These are phyloP conservation scores for Neospermospora avenae DNA, from an alignment of 2,329 filamentous ascomycete genomes.

Conservation along the genomic window DNA sequence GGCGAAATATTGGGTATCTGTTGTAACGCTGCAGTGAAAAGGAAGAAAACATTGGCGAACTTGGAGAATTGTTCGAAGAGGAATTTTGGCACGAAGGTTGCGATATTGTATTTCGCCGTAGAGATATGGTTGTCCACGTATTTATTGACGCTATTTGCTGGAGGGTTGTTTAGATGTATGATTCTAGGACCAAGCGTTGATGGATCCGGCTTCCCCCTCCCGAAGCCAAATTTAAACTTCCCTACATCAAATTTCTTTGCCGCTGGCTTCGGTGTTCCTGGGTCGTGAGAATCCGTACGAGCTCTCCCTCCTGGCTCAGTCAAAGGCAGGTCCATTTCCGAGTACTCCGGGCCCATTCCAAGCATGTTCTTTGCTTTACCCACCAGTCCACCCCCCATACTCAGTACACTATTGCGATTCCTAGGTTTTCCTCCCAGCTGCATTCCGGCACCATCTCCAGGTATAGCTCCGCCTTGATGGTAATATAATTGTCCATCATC, in stretches of 20 bases:
- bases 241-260: conserved; percentile 62
- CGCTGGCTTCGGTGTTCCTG: conserved; percentile 41
- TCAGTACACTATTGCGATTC: conserved; percentile 85
- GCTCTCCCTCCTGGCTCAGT: conserved; percentile 67
- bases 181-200: conserved; percentile 87
- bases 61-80: conserved; percentile 98
- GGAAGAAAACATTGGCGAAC: conserved; percentile 98
- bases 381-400: conserved; percentile 80
- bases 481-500: conserved; percentile 80
- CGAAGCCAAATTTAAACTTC: conserved; percentile 92
- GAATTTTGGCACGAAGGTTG: conserved; percentile 95
- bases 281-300: conserved; percentile 42
- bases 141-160: conserved; percentile 83
- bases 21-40: conserved; percentile 92
- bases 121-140: conserved; percentile 97
- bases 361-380: conserved; percentile 87
- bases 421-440: conserved; percentile 53
- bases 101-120: conserved; percentile 93
- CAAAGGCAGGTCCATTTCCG: conserved; percentile 95
- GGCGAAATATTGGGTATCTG: conserved; percentile 94
- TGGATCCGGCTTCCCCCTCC: conserved; percentile 78
- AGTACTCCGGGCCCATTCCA: conserved; percentile 83
- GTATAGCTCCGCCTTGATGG: conserved; percentile 65
- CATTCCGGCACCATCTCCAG: conserved; percentile 53
- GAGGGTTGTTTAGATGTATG: conserved; percentile 94